Conservation (phyloP, 768 basidiomycete species). For the Pleurotus platypus region DNA sequence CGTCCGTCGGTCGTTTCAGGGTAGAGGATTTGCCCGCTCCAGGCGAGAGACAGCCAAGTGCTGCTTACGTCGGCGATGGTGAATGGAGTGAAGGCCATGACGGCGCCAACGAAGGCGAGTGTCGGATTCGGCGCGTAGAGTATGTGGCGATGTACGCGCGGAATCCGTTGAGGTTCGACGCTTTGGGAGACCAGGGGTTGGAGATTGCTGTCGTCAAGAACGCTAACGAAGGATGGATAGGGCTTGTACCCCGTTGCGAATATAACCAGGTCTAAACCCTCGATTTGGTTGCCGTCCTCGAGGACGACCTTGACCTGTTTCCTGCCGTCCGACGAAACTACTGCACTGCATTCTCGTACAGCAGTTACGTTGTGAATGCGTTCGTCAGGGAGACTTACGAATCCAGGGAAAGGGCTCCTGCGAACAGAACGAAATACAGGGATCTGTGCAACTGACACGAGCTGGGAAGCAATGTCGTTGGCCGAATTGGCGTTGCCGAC, state of each 20-base stretch:
- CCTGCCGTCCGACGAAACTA: slow-evolving; percentile 6
- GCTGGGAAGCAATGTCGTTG: slow-evolving; percentile 49
- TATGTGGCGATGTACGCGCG: slow-evolving; percentile 39
- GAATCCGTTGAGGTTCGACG: slow-evolving; percentile 33
- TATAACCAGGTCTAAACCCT: slow-evolving; percentile 38
- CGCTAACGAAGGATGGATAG: slow-evolving; percentile 35
- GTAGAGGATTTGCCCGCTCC: slow-evolving; percentile 27
- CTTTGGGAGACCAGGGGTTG: slow-evolving; percentile 24
- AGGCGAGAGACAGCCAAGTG: slow-evolving; percentile 44
- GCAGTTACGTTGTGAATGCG: slow-evolving; percentile 41
- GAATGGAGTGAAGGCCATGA: slow-evolving; percentile 45
- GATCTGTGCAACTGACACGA: slow-evolving; percentile 29
- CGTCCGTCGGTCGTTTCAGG: slow-evolving; percentile 28
- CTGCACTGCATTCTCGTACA: slow-evolving; percentile 28
- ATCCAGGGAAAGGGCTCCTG: slow-evolving; percentile 31
- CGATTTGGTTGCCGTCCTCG: slow-evolving; percentile 32
- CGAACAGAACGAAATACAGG: slow-evolving; percentile 48
- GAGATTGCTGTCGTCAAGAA: slow-evolving; percentile 21
- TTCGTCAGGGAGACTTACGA: slow-evolving; percentile 37
- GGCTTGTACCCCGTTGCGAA: slow-evolving; percentile 47
- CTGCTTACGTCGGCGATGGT: slow-evolving; percentile 44
- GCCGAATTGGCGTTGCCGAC: slow-evolving; percentile 50
- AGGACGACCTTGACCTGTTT: slow-evolving; percentile 31
- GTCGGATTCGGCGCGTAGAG: slow-evolving; percentile 44
- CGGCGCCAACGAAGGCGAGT: slow-evolving; percentile 42